These are phyloP conservation scores for Apiospora hydei DNA, from an alignment of 2,329 filamentous ascomycete genomes.

Conservation along the genomic window DNA sequence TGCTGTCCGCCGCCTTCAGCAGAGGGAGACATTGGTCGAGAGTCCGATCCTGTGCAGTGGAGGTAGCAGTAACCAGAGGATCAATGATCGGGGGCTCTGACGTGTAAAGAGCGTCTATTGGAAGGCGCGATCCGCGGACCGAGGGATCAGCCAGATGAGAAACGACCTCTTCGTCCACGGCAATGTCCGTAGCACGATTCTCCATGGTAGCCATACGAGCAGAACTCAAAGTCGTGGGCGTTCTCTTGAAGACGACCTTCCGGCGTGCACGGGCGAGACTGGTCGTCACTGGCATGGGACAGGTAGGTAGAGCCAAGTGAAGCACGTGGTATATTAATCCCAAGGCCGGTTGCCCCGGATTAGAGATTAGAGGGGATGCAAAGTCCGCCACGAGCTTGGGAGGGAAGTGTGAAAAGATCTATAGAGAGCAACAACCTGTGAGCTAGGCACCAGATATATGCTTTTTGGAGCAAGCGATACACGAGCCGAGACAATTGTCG, in stretches of 20 bases:
- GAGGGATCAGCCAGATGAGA: slow-evolving; percentile 29
- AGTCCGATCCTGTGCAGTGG: slow-evolving; percentile 71
- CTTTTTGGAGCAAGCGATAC: not conserved
- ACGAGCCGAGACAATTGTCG: not conserved
- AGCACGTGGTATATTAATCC: slow-evolving; percentile 17
- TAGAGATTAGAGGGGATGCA: not conserved
- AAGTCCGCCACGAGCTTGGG: not conserved
- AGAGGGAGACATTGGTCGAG: slow-evolving; percentile 73
- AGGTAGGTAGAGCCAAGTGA: not conserved
- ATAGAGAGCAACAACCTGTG: not conserved
- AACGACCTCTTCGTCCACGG: slow-evolving; percentile 31
- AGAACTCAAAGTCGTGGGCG: slow-evolving; percentile 28
- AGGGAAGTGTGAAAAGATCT: not conserved
- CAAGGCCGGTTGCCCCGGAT: not conserved
- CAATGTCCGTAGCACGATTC: slow-evolving; percentile 15
- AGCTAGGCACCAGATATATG: not conserved
- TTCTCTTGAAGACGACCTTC: slow-evolving; percentile 34
- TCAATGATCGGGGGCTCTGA: slow-evolving; percentile 70
- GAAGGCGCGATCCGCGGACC: slow-evolving; percentile 31
- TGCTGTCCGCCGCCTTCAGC: slow-evolving; percentile 61
- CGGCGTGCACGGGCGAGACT: slow-evolving; percentile 42
- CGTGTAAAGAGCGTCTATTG: slow-evolving; percentile 56
- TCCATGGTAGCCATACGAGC: slow-evolving; percentile 3
- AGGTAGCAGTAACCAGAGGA: slow-evolving; percentile 70
- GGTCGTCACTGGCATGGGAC: slow-evolving; percentile 41